Base-by-base conservation (phyloP, 2,329 filamentous ascomycete species). In the Aspergillus versicolor region DNA sequence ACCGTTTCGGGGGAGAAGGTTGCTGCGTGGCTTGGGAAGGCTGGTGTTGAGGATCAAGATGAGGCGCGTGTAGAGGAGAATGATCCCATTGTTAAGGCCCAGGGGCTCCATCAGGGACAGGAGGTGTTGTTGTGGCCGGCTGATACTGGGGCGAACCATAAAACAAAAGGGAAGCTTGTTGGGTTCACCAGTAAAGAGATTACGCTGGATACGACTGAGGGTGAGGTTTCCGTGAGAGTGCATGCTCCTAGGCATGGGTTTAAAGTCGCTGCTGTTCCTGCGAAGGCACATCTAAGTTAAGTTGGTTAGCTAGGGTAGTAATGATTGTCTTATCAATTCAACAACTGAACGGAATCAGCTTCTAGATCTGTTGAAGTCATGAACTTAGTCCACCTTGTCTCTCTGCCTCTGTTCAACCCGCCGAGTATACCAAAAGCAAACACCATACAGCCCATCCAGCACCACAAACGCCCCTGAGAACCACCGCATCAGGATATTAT, bases 401-500 rank as follows among this genome's bases (percentile, higher is more conserved):
- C 27, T 30, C 27, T 4, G 9, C 4, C 27, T 30, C 27, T 11
- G 27, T 11, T 30, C 27, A 30, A 11, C 9, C 27, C 27, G 27
- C 27, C 27, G 8, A 1, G 27, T 30, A 30, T 30, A 30, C 27
- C 27, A 30, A 30, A 30, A 30, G 3, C 27, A 30, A 30, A 30
- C 27, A 30, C 27, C 27, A 30, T 30, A 30, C 9, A 30, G 3
- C 9, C 0, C 9, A 11, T 30, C 27, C 27, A 30, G 9, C 27
- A 30, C 27, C 3, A 30, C 4, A 4, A 30, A 30, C 3, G 27
- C 45, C 1, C 8, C 49, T 6, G 56, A 38, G 9, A 56, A 52
- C 60, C 60, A 61, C 49, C 54, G 15, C 19, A 59, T 34, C 11
- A 62, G 27, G 7, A 59, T 47, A 34, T 51, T 54, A 40, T 55